These are phyloP conservation scores for Gonapodya prolifera DNA, from an alignment of 192 early-diverging fungal genomes.

Conservation along the genomic window DNA sequence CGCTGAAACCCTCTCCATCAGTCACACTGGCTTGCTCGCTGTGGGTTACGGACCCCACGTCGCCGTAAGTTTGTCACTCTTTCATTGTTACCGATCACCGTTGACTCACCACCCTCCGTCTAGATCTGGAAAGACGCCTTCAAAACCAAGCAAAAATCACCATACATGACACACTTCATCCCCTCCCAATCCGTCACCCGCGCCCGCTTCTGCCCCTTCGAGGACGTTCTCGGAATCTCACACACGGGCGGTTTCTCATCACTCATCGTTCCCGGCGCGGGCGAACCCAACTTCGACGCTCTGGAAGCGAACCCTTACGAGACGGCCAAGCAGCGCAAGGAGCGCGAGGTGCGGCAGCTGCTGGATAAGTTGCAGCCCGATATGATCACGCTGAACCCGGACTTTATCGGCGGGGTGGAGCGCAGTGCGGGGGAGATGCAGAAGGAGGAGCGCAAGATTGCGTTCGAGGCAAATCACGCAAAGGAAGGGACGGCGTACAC, in stretches of 20 bases:
- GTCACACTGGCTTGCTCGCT: slow-evolving; percentile 69
- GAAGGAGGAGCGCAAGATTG: slow-evolving; percentile 40
- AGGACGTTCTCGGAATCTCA: slow-evolving; percentile 86
- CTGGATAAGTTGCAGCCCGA: slow-evolving; percentile 92
- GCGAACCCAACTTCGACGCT: slow-evolving; percentile 95
- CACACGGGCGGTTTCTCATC: slow-evolving; percentile 65
- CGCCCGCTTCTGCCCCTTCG: slow-evolving; percentile 85
- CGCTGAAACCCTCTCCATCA: slow-evolving; percentile 67
- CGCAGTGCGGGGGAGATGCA: slow-evolving; percentile 43
- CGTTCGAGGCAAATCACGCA: slow-evolving; percentile 33
- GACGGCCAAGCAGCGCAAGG: slow-evolving; percentile 75
- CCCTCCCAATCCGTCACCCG: no score
- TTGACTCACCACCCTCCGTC: background rate
- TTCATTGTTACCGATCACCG: slow-evolving; percentile 7
- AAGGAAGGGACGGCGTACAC: slow-evolving; percentile 27
- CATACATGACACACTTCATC: slow-evolving; percentile 77
- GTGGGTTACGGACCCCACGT: slow-evolving; percentile 72
- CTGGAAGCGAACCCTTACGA: slow-evolving; percentile 85
- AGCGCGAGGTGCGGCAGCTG: slow-evolving; percentile 72
- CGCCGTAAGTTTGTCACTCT: slow-evolving; percentile 21
- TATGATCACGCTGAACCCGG: slow-evolving; percentile 79
- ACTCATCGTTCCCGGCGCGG: slow-evolving; percentile 80
- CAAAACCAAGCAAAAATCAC: slow-evolving; percentile 54
- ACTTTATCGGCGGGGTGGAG: slow-evolving; percentile 67
- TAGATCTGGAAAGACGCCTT: slow-evolving; percentile 83